Conservation (phyloP, 495 filamentous ascomycete genomes). For the Xylaria intraflava region DNA sequence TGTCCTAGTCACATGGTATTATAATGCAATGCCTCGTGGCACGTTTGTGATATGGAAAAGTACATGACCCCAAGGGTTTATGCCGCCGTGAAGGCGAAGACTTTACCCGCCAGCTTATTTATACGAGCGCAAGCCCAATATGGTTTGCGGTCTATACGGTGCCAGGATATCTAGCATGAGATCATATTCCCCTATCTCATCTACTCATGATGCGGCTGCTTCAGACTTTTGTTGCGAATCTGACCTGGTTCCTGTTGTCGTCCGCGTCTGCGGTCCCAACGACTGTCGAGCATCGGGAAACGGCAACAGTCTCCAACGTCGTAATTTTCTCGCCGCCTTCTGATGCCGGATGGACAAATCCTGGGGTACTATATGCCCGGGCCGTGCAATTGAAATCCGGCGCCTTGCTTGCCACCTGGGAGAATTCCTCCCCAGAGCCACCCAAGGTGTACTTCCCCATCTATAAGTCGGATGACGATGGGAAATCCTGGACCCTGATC, state of each 20-base stretch:
- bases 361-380: conserved; percentile 48
- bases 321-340: conserved; percentile 38
- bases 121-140: not conserved
- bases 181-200: not conserved
- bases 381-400: conserved; percentile 42
- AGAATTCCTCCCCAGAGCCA: conserved; percentile 53
- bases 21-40: not conserved
- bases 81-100: not conserved
- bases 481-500: conserved; percentile 55
- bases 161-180: too few relatives aligned
- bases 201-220: not conserved
- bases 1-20: not conserved
- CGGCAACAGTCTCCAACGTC: conserved; percentile 22
- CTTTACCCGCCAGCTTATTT: not conserved
- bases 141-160: too few relatives aligned
- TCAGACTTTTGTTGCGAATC: not conserved
- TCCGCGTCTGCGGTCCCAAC: not conserved
- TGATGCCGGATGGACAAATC: conserved; percentile 33
- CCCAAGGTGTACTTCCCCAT: conserved; percentile 57
- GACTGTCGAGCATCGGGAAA: not conserved
- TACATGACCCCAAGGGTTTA: not conserved
- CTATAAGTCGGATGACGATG: conserved; percentile 55
- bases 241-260: not conserved
- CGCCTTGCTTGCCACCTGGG: conserved; percentile 58
- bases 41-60: not conserved